Base-by-base conservation (phyloP, 1,139 yeast genomes). In the Candida glucosophila region DNA sequence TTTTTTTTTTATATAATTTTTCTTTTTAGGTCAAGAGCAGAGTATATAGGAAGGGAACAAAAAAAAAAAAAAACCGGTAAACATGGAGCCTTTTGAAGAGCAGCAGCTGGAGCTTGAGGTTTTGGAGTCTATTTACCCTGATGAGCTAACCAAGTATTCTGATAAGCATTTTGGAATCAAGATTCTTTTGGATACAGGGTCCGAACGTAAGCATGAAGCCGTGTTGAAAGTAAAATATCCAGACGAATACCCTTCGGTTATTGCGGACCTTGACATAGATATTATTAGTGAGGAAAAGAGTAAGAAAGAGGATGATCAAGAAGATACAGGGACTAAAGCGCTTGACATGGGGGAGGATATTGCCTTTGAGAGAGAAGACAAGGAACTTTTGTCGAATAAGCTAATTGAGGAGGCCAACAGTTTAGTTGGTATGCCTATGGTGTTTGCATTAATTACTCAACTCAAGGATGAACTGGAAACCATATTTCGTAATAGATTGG, bases 81-180 rank as follows among this genome's bases (percentile, higher is more conserved):
- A 20, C 27, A 81, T 81, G 93, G 85, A 78, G 39, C 68, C 74
- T 31, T 44, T 52, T 26, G 92, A 79, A 49, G 94, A 82, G 48
- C 93, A 82, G 44, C 47, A 46, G 19, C 90, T 82, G 51, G 95
- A 83, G 47, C 52, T 83, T 23, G 93, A 82, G 50, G 85, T 86
- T 20, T 66, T 90, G 33, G 78, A 82, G 49, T 78, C 93, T 14
- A 90, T 90, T 32, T 90, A 88, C 47, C 97, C 97, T 3, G 96
- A 86, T 49, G 97, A 90, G 49, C 55, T 90, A 22, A 47, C 41
- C 14, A 47, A 54, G 22, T 45, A 61, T 15, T 52, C 68, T 6
- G 63, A 60, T 6, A 54, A 60, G 0, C 58, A 62, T 22, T 76
- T 69, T 39, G 50, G 60, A 22, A 66, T 77, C 24, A 54, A 55